phyloP scores from a whole-genome alignment of 441 rosid genomes.

The Brassica hybrid region DNA sequence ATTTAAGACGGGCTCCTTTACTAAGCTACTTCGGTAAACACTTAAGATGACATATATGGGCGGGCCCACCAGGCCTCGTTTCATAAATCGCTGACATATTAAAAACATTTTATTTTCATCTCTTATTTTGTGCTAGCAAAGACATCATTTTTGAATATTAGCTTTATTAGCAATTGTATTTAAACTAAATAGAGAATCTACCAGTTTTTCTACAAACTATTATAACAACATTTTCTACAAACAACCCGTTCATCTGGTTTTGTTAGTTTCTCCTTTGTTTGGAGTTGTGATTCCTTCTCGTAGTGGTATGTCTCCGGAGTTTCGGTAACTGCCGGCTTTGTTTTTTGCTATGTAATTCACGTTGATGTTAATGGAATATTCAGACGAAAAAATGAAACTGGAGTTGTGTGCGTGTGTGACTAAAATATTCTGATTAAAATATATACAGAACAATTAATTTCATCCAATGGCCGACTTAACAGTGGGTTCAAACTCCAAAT shows the following conservation, averaged over 20 bases:
- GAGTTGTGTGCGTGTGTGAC: neutral
- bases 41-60: neutral
- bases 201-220: neutral
- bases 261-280: neutral
- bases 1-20: conserved; percentile 7
- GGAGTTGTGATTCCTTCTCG: neutral
- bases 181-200: neutral
- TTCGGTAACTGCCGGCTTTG: neutral
- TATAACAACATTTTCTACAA: neutral
- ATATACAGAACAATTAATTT: neutral
- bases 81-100: neutral
- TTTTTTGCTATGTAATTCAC: neutral
- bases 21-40: neutral
- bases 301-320: neutral
- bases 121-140: neutral
- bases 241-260: neutral
- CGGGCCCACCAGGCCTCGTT: conserved; percentile 10
- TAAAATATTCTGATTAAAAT: neutral
- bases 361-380: neutral
- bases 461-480: neutral
- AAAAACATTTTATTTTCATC: neutral
- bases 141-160: neutral
- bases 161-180: neutral
- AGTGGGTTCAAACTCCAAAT: neutral
- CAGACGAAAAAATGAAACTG: neutral